Base-by-base conservation (phyloP, 805 yeast genomes). In the Saccharomycopsis capsularis region DNA sequence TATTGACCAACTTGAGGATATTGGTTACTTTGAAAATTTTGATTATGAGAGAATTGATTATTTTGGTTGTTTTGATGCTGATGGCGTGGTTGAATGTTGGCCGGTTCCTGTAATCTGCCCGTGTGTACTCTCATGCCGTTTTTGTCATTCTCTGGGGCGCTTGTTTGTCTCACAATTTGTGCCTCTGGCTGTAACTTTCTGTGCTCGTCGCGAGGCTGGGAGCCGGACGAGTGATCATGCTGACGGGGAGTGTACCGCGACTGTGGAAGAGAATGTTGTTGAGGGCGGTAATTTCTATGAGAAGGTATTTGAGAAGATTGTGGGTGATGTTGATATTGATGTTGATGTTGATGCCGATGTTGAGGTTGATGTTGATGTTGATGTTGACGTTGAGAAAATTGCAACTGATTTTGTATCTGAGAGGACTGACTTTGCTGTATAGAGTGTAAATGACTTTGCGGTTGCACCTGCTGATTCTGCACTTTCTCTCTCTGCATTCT, bases 401-500 rank as follows among this genome's bases (percentile, higher is more conserved):
- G 40, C 25, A 6, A 16, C 11, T 42, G 46, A 15, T 34, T 16
- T 24, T 42, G 46, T 16, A 21, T 13, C 23, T 34, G 19, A 21
- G 21, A 24, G 19, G 18, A 39, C 22, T 42, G 46, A 11, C 34
- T 38, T 24, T 29, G 25, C 30, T n/a, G 44, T 29, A 44, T 47
- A 23, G 40, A 48, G 18, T 19, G 43, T 22, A 32, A 13, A n/a
- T 32, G 45, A n/a, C 24, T 38, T 27, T 30, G 23, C n/a, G 21
- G 24, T 9, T 42, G 18, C 13, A 7, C 11, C 13, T 27, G 32
- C 13, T 27, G 32, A 7, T 27, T 7, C 13, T 27, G 32, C 13
- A 7, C n/a, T n/a, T n/a, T n/a, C n/a, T n/a, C n/a, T 27, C 54
- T 22, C 19, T 40, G 48, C 16, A 30, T 47, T 41, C 40, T 46